Base-by-base conservation (phyloP, 139 green algal species). In the Haematococcus sp. region DNA sequence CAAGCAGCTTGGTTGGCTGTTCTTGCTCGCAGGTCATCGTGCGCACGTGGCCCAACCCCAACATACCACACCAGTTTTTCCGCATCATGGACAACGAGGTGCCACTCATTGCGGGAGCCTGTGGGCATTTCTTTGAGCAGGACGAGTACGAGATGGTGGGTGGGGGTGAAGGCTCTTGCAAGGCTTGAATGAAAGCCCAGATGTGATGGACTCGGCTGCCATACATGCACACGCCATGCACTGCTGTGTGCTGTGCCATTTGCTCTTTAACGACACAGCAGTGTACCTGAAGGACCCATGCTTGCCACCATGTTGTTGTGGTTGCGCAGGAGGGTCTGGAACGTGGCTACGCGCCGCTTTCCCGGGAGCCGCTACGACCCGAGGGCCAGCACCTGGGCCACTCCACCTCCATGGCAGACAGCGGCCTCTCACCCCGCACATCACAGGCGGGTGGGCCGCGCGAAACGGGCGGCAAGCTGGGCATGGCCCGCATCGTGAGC, bases 91-190 rank as follows among this genome's bases (percentile, higher is more conserved):
- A 94, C 71, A 68, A 73, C 0, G 84, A 91, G 56, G 74, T 83
- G 35, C 85, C 87, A 13, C 75, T 96, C n/a, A 77, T 71, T 30
- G 76, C 88, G 20, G 86, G 82, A 2, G 55, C 77, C 1, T 92
- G 85, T 73, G 89, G 90, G 0, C 88, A 94, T 75, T 91, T 94
- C 74, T 96, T 91, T 68, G 91, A 96, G 84, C 74, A 87, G 52
- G 88, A 93, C 61, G 90, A 93, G 56, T 92, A 83, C 40, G 87
- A 93, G 68, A 88, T 95, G 84, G 72, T 84, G 73, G 69, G 78
- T 54, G 40, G 40, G 20, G 43, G 49, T 15, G 25, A 61, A 30
- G 20, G 58, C 16, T 34, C 11, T 34, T 65, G 58, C 11, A 11
- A 31, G 58, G 15, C 16, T 65, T 65, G 58, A 32, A 22, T n/a